Evolutionary conservation across 2,329 filamentous ascomycete species (phyloP).

Genomic region (Hypomyces rosellus): DNA sequence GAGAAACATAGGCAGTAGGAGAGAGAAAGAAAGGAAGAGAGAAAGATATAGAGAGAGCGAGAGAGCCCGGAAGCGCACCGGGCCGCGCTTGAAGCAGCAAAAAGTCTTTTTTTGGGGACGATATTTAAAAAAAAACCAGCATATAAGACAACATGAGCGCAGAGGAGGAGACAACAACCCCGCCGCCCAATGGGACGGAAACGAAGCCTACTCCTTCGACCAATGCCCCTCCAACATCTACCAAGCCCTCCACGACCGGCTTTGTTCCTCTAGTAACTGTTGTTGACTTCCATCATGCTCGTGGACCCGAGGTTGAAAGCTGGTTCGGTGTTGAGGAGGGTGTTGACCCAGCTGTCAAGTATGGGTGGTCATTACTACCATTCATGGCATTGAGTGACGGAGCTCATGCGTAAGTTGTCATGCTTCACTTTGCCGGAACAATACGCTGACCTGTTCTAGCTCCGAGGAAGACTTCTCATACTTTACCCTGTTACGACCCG

Average conservation of each 20-base stretch:
- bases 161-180: conserved; percentile 19
- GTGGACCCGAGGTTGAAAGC: conserved; percentile 85
- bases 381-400: conserved; percentile 98
- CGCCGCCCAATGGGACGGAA: conserved; percentile 19
- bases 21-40: neutral
- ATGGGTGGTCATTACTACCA: conserved; percentile 85
- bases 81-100: neutral
- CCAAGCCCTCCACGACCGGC: conserved; percentile 26
- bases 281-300: conserved; percentile 78
- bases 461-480: conserved; percentile 96
- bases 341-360: conserved; percentile 70
- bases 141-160: conserved; percentile 21
- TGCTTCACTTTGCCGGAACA: neutral
- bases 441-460: conserved; percentile 36
- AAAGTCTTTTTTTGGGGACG: neutral
- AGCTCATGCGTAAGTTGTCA: conserved; percentile 70
- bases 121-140: neutral
- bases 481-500: conserved; percentile 76
- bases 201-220: conserved; percentile 26
- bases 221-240: conserved; percentile 24
- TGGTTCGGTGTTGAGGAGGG: conserved; percentile 78
- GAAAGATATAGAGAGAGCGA: neutral
- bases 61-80: conserved; percentile 18
- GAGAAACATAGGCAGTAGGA: neutral
- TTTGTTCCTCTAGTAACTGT: conserved; percentile 69